These are phyloP conservation scores for Cladophialophora chaetospira DNA, from an alignment of 2,329 filamentous ascomycete species.

Conservation along the genomic window DNA sequence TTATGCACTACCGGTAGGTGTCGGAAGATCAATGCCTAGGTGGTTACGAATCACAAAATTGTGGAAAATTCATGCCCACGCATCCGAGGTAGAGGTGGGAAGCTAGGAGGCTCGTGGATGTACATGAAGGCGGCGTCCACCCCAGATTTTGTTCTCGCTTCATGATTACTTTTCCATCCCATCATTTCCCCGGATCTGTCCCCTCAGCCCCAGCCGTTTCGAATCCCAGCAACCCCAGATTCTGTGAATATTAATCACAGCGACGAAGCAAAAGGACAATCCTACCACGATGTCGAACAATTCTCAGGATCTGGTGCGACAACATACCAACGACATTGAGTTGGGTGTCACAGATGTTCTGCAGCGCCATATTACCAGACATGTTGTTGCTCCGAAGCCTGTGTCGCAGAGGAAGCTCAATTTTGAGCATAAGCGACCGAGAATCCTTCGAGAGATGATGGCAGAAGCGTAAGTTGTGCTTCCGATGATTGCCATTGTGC, in stretches of 20 bases:
- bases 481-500: background rate
- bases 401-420: conserved; percentile 58
- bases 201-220: conserved; percentile 1
- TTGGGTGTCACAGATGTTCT: conserved; percentile 58
- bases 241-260: conserved; percentile 12
- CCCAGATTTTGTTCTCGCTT: conserved; percentile 4
- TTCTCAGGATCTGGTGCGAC: conserved; percentile 22
- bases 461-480: conserved; percentile 49
- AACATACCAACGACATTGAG: conserved; percentile 44
- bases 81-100: background rate
- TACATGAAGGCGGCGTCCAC: conserved; percentile 6
- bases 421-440: conserved; percentile 56
- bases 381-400: conserved; percentile 54
- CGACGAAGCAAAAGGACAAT: background rate
- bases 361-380: conserved; percentile 52
- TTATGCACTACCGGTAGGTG: conserved; percentile 2
- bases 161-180: conserved; percentile 8
- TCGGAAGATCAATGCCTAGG: background rate
- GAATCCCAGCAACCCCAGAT: background rate
- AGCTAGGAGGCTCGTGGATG: background rate
- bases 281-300: background rate
- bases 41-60: conserved; percentile 6
- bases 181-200: conserved; percentile 5
- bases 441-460: conserved; percentile 57
- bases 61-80: background rate